Conservation (phyloP, 2,329 filamentous ascomycete species). For the Pseudocercospora cruenta region DNA sequence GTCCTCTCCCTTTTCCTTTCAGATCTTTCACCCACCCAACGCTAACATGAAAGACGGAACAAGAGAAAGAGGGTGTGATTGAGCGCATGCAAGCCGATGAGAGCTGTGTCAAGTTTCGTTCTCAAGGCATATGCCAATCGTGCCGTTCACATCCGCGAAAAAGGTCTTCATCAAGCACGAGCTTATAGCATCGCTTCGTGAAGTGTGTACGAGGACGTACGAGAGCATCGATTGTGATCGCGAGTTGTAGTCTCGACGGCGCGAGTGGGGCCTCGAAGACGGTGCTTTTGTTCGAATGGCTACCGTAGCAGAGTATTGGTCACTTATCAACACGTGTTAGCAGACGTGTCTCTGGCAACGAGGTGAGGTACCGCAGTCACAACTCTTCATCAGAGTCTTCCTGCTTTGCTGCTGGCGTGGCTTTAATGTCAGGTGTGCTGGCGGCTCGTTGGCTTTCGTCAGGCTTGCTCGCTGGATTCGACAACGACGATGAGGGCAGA, state of each 20-base stretch:
- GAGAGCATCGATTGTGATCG: neutral
- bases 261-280: neutral
- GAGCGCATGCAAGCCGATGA: neutral
- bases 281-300: neutral
- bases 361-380: conserved; percentile 35
- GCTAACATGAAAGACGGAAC: neutral
- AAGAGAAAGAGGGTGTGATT: neutral
- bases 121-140: neutral
- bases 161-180: neutral
- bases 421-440: conserved; percentile 32
- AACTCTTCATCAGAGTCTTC: conserved; percentile 52
- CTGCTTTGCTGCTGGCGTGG: conserved; percentile 21
- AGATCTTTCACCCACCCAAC: neutral
- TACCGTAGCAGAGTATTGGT: neutral
- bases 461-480: conserved; percentile 10
- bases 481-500: conserved; percentile 22
- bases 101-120: neutral
- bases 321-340: neutral
- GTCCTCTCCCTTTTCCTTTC: neutral
- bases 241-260: neutral
- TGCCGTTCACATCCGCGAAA: neutral
- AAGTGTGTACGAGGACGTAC: neutral
- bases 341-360: neutral
- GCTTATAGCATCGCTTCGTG: neutral
- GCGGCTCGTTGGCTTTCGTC: conserved; percentile 40